Conservation (phyloP, 139 green algal genomes). For the Klebsormidium nitens region DNA sequence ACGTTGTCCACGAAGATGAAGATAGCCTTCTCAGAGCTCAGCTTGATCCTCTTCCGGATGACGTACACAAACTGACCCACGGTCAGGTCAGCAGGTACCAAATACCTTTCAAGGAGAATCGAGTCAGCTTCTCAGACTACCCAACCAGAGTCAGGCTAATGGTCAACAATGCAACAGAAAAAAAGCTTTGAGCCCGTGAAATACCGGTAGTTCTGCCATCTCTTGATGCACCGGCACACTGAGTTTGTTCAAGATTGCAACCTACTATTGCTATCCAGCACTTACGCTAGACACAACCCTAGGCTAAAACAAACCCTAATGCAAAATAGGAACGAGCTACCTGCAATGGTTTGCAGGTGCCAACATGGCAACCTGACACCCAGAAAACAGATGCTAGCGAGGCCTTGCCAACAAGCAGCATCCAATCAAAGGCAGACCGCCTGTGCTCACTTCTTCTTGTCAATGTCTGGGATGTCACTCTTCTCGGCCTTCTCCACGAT, state of each 20-base stretch:
- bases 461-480: slow-evolving; percentile 96
- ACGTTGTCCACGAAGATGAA: slow-evolving; percentile 99
- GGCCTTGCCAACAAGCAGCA: too few relatives aligned
- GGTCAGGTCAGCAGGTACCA: slow-evolving; percentile 93
- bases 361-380: too few relatives aligned
- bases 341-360: too few relatives aligned
- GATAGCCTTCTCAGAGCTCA: slow-evolving; percentile 94
- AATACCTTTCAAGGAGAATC: slow-evolving; percentile 67
- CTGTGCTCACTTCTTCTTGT: slow-evolving; percentile 99
- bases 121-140: slow-evolving; percentile 1
- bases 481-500: slow-evolving; percentile 96
- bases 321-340: too few relatives aligned
- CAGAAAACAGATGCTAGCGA: too few relatives aligned
- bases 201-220: too few relatives aligned
- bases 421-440: too few relatives aligned
- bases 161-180: slow-evolving; percentile 2
- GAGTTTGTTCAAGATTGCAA: too few relatives aligned
- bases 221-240: too few relatives aligned
- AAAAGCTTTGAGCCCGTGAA: not conserved
- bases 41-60: slow-evolving; percentile 96
- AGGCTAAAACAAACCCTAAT: too few relatives aligned
- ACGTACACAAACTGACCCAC: slow-evolving; percentile 99
- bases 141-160: not conserved
- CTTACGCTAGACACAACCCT: too few relatives aligned
- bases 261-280: too few relatives aligned